Evolutionary conservation across 257 asterid species (phyloP).

Genomic region (Thymus mandschuricus): DNA sequence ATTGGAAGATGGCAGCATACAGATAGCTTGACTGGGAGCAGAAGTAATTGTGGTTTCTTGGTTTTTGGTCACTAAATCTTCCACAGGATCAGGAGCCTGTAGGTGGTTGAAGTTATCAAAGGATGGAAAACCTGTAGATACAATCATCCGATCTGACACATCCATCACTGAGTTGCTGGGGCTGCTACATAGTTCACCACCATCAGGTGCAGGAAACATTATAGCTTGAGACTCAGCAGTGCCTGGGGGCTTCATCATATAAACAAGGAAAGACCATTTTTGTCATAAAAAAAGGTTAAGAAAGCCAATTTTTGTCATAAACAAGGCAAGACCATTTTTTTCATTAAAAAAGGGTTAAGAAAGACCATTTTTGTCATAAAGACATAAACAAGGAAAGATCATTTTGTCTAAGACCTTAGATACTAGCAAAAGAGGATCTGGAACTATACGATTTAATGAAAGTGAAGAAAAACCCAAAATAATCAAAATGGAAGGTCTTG

Average conservation of each 20-base stretch:
- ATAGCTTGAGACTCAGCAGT: slow-evolving; percentile 76
- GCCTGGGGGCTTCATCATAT: slow-evolving; percentile 91
- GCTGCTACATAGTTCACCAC: slow-evolving; percentile 77
- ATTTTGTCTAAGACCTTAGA: background rate
- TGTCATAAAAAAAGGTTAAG: slow-evolving; percentile 1
- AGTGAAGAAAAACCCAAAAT: background rate
- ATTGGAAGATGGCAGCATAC: slow-evolving; percentile 46
- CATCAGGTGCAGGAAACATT: slow-evolving; percentile 63
- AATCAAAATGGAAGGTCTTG: background rate
- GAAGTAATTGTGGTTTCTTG: slow-evolving; percentile 57
- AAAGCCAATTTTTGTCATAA: slow-evolving; percentile 29
- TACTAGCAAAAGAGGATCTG: background rate
- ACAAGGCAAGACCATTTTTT: slow-evolving; percentile 33
- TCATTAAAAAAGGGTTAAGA: slow-evolving; percentile 7
- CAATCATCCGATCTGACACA: slow-evolving; percentile 76
- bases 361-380: slow-evolving; percentile 22
- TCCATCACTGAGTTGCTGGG: slow-evolving; percentile 87
- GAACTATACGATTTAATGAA: background rate
- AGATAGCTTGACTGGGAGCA: slow-evolving; percentile 54
- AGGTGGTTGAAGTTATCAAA: slow-evolving; percentile 69
- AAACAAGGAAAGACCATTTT: slow-evolving; percentile 35
- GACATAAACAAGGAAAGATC: background rate
- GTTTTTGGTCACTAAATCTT: slow-evolving; percentile 64
- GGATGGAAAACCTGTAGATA: slow-evolving; percentile 69
- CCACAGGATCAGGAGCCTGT: slow-evolving; percentile 58